A percentile compares a stretch with the other conserved stretches of the same genome.
phyloP scores from a whole-genome alignment of 345 rosid genomes.

The Tarenaya hassleriana region DNA sequence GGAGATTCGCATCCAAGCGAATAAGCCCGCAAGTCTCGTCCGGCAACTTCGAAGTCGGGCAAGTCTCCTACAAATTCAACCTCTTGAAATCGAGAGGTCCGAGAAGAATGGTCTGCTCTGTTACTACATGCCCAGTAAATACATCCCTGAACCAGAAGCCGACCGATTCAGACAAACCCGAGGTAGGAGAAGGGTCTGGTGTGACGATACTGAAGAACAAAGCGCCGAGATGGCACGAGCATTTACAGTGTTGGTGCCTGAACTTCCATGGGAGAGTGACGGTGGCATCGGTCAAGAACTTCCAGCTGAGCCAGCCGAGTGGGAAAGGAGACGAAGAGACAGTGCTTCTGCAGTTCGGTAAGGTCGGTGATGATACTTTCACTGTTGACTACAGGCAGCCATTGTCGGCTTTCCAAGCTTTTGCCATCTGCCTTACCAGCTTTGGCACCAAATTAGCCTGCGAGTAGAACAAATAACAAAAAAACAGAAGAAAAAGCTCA shows the following conservation, averaged over 20 bases:
- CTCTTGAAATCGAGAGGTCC: conserved; percentile 95
- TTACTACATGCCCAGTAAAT: conserved; percentile 45
- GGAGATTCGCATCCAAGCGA: conserved; percentile 89
- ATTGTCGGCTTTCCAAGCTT: conserved; percentile 88
- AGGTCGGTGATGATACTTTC: conserved; percentile 77
- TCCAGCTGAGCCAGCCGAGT: conserved; percentile 77
- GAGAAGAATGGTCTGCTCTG: conserved; percentile 83
- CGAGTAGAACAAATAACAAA: conserved; percentile 47
- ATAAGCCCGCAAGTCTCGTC: conserved; percentile 92
- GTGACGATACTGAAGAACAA: conserved; percentile 60
- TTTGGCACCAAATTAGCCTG: conserved; percentile 96
- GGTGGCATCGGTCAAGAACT: conserved; percentile 88
- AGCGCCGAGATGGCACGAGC: conserved; percentile 96
- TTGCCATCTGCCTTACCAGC: conserved; percentile 90
- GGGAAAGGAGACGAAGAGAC: conserved; percentile 89
- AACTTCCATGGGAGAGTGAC: conserved; percentile 96
- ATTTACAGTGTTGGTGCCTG: conserved; percentile 93
- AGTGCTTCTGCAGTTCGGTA: conserved; percentile 85
- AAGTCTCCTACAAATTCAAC: conserved; percentile 83
- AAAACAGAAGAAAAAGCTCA: too few relatives aligned
- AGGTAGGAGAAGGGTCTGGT: conserved; percentile 31
- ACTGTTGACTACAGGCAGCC: conserved; percentile 95
- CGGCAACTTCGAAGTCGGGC: conserved; percentile 83
- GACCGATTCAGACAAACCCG: conserved; percentile 24
- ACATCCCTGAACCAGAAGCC: conserved; percentile 28